These are phyloP conservation scores for Pelargonium citronellum DNA, from an alignment of 441 rosid species.

Conservation along the genomic window DNA sequence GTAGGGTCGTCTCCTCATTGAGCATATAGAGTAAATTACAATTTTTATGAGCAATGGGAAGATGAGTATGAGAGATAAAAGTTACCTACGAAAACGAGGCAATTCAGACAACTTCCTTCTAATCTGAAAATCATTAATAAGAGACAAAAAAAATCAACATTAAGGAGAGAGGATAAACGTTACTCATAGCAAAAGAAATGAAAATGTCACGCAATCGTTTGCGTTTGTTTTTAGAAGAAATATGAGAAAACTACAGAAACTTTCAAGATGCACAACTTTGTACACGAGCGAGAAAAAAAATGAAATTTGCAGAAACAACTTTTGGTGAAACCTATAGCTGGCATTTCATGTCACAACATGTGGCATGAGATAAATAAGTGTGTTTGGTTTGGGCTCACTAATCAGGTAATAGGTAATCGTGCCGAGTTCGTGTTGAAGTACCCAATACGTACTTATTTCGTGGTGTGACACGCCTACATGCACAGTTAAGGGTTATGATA, in stretches of 20 bases:
- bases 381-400: too few species aligned
- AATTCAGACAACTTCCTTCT: slow-evolving; percentile 65
- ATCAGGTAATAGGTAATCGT: too few species aligned
- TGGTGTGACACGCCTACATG: too few species aligned
- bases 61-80: slow-evolving; percentile 10
- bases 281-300: too few species aligned
- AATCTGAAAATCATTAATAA: slow-evolving; percentile 40
- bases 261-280: neutral
- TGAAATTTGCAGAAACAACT: too few species aligned
- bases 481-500: too few species aligned
- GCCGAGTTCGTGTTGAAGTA: too few species aligned
- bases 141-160: slow-evolving; percentile 13
- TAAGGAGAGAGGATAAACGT: neutral
- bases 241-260: neutral
- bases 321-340: too few species aligned
- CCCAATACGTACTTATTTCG: too few species aligned
- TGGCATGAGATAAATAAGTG: too few species aligned
- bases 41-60: neutral
- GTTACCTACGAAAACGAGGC: slow-evolving; percentile 60
- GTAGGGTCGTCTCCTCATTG: neutral
- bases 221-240: neutral
- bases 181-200: neutral
- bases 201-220: neutral
- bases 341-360: too few species aligned
- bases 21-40: neutral